Conservation (phyloP, 257 asterid genomes). For the Apocynum venetum region DNA sequence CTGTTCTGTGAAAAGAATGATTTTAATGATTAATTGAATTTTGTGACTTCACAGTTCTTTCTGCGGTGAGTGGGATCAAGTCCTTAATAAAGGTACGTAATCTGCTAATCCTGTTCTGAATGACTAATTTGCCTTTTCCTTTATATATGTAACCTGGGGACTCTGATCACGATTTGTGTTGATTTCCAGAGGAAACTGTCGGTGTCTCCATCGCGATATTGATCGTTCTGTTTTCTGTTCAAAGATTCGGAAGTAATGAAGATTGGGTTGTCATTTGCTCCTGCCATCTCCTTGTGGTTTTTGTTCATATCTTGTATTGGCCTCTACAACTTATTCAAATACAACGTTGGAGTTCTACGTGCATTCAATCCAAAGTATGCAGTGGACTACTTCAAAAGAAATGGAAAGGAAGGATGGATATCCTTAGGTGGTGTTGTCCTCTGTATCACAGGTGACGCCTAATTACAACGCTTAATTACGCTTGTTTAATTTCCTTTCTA, state of each 20-base stretch:
- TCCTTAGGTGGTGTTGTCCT: slow-evolving; percentile 72
- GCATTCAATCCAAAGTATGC: slow-evolving; percentile 64
- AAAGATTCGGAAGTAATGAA: slow-evolving; percentile 72
- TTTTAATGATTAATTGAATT: no score
- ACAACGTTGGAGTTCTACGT: slow-evolving; percentile 39
- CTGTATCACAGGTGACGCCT: slow-evolving; percentile 47
- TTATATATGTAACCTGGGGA: not conserved
- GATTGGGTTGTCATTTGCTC: slow-evolving; percentile 69
- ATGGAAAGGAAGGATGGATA: slow-evolving; percentile 56
- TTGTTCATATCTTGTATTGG: slow-evolving; percentile 43
- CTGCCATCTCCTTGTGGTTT: slow-evolving; percentile 57
- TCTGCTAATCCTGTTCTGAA: no score
- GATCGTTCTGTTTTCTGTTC: slow-evolving; percentile 43
- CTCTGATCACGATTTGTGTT: not conserved
- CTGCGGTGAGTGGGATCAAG: slow-evolving; percentile 34
- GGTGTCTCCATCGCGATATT: slow-evolving; percentile 49
- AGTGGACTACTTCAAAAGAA: slow-evolving; percentile 48
- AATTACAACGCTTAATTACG: not conserved
- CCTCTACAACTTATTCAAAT: slow-evolving; percentile 42
- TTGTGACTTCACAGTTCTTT: slow-evolving; percentile 27
- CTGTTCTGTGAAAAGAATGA: no score
- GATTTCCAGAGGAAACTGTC: slow-evolving; percentile 40
- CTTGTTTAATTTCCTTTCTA: not conserved
- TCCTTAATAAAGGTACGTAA: slow-evolving; percentile 21
- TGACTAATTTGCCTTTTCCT: not conserved